Conservation (phyloP, 495 filamentous ascomycete genomes). For the Podospora appendiculata region DNA sequence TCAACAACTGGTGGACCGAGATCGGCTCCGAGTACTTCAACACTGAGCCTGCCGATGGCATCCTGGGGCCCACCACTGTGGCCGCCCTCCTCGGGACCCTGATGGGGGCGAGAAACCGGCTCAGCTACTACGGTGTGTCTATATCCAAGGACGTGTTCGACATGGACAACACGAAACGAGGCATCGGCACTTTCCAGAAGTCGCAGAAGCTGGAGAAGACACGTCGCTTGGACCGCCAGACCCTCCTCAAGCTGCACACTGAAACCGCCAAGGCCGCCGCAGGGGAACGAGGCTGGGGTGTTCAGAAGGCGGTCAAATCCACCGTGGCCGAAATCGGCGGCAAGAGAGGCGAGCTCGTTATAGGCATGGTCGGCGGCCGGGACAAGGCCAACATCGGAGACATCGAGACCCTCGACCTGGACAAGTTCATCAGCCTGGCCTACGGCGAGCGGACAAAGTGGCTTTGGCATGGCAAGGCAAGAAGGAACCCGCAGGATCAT, state of each 20-base stretch:
- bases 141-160: conserved; percentile 93
- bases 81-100: conserved; percentile 81
- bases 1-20: conserved; percentile 95
- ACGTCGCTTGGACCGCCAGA: conserved; percentile 72
- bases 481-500: conserved; percentile 41
- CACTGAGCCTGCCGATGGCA: conserved; percentile 84
- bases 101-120: conserved; percentile 80
- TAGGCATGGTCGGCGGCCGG: conserved; percentile 82
- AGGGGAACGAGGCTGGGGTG: conserved; percentile 60
- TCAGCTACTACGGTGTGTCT: conserved; percentile 70
- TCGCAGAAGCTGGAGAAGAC: conserved; percentile 71
- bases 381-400: conserved; percentile 87
- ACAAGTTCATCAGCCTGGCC: conserved; percentile 67
- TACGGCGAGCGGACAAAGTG: conserved; percentile 80
- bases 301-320: conserved; percentile 86
- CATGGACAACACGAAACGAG: conserved; percentile 68
- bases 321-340: conserved; percentile 90
- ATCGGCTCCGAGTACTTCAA: conserved; percentile 87
- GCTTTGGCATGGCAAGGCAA: conserved; percentile 87
- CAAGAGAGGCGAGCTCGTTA: conserved; percentile 90
- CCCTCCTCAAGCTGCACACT: conserved; percentile 70
- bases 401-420: conserved; percentile 84
- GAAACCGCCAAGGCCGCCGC: conserved; percentile 83
- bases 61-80: conserved; percentile 86
- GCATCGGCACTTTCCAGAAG: conserved; percentile 84